phyloP scores from a whole-genome alignment of 2,329 filamentous ascomycete genomes.

The Mollisiaceae sp. region DNA sequence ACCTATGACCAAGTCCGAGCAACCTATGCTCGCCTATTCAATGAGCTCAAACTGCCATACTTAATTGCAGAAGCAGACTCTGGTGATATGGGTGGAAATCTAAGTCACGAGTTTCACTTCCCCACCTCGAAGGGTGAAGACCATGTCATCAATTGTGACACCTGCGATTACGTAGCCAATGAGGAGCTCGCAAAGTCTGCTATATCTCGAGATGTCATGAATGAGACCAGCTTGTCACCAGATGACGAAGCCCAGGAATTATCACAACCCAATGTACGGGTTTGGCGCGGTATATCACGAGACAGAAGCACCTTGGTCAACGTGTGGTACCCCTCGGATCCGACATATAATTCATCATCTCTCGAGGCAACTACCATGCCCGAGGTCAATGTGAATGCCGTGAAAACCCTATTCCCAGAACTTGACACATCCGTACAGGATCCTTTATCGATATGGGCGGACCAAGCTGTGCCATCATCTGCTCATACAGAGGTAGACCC shows the following conservation, averaged over 20 bases:
- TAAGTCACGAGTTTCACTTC: constrained; percentile 96
- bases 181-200: constrained; percentile 74
- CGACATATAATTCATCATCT: background rate
- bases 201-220: constrained; percentile 1
- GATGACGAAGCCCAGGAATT: background rate
- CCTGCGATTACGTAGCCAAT: constrained; percentile 80
- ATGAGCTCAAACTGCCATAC: constrained; percentile 82
- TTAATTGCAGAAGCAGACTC: constrained; percentile 88
- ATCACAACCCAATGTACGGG: constrained; percentile 34
- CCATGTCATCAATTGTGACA: constrained; percentile 74
- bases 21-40: constrained; percentile 79
- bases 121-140: constrained; percentile 83
- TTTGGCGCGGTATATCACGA: constrained; percentile 69
- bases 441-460: constrained; percentile 56
- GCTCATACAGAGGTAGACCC: background rate
- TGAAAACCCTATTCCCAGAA: constrained; percentile 69
- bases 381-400: constrained; percentile 62
- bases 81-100: constrained; percentile 90
- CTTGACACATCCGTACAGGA: constrained; percentile 75
- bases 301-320: constrained; percentile 73
- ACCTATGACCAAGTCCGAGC: constrained; percentile 78
- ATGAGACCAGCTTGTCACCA: background rate
- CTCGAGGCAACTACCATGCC: constrained; percentile 31
- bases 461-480: background rate
- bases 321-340: constrained; percentile 55